Evolutionary conservation across 768 basidiomycete species (phyloP), one percentile per base, ranked within the genome.

Genomic region (Pulveroboletus sp.): DNA sequence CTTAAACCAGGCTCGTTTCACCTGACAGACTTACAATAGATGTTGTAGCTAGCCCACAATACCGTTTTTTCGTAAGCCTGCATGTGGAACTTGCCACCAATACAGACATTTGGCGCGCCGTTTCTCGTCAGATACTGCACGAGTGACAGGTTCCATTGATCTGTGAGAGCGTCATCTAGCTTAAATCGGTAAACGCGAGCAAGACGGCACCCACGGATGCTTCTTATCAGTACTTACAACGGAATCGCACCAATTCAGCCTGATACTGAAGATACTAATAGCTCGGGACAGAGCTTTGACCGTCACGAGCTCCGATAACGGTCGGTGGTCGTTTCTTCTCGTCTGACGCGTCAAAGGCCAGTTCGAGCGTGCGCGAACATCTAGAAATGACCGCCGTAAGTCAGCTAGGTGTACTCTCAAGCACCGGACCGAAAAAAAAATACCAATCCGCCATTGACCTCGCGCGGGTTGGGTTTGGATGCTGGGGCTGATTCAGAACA

Each of bases 141-240:
- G 32, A 25, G 17, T 31, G 24, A 35, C 51, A 37, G 35, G 32
- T 37, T 45, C 20, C n/a, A 14, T 49, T 40, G 33, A 34, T 40
- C 45, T 54, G 40, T 53, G 46, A 48, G 49, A 59, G 48, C 27
- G 21, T 5, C 36, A 47, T 49, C 49, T 45, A 50, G 11, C 59
- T 62, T 40, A 49, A 61, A 56, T 35, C 39, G 60, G 61, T 20
- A 50, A 63, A 44, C 14, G 6, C 1, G 13, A 21, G 34, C 34
- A 20, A 40, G 9, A 42, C 8, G 39, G 43, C 46, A 52, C 56
- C 43, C 48, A 42, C 44, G 40, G 46, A 56, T 23, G 31, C 51
- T 51, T 51, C 46, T 19, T 31, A 47, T 49, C 49, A 43, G 27
- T 12, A 29, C n/a, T n/a, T n/a, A n/a, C 37, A 20, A 43, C 19